Evolutionary conservation across 1,139 yeast genomes (phyloP), one percentile per base, ranked within the genome.

Genomic region (Pichia sp.): DNA sequence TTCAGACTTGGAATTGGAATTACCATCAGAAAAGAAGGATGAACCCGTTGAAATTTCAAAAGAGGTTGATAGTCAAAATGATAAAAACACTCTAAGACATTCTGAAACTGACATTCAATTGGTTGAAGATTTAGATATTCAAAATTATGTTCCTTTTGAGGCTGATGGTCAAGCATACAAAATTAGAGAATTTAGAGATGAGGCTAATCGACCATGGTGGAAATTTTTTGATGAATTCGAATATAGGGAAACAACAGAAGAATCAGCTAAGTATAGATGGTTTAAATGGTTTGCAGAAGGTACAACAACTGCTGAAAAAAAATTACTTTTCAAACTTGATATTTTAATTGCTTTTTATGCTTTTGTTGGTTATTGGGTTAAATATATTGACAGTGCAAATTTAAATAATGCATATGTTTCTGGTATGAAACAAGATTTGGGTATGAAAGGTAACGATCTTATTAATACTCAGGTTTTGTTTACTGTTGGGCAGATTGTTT

Each of bases 361-460:
- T 77, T 70, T 82, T 57, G 66, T 80, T 66, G 78, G 82, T 46
- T 83, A 81, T 63, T 84, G 87, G 85, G 81, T 81, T 45, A 83
- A 83, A 60, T 80, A 79, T 50, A 67, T 84, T 45, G 90, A 84
- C 61, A 75, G 75, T 50, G 71, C 80, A 42, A 78, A 76, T 58
- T 68, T 79, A 45, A 76, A 78, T 48, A 81, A 79, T 60, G 88
- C 89, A 11, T 83, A 83, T 61, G 81, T 83, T 44, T 76, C 84
- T n/a, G 82, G 83, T 10, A 72, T 84, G 73, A 69, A 76, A 54
- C 78, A 79, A 56, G 81, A 73, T 45, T 67, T 84, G 39, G 68
- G 72, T 32, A 75, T 85, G 78, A 64, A 71, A 53, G 86, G 86
- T 11, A 81, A 80, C 56, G 86, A 83, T 57, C 76, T 78, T 59